Percentiles rank a stretch among this genome's conserved stretches.
Evolutionary conservation across 1,284 basidiomycete species (phyloP).

Genomic region (Uromyces viciae-fabae): DNA sequence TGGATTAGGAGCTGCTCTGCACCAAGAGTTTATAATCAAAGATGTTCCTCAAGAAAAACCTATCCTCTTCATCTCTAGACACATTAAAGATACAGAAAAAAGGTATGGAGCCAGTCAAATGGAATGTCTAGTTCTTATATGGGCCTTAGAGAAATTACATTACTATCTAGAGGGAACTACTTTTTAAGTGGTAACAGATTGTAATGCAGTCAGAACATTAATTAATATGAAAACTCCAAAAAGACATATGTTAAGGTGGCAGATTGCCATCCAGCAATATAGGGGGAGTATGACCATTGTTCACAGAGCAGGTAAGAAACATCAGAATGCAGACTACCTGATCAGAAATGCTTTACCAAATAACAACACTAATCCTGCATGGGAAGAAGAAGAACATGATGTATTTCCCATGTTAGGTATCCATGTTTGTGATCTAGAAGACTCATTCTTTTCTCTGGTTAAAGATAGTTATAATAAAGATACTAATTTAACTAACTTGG

Average conservation of each 20-base stretch:
- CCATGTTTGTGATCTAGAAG: background rate
- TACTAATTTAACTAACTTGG: background rate
- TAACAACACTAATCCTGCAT: background rate
- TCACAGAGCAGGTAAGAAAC: background rate
- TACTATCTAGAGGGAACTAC: background rate
- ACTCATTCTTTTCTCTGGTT: background rate
- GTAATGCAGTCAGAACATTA: background rate
- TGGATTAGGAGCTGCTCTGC: conserved; percentile 15
- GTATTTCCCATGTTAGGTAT: background rate
- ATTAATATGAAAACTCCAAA: conserved; percentile 2
- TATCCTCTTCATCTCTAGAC: background rate
- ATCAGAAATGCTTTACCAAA: background rate
- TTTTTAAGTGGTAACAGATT: background rate
- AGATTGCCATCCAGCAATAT: background rate
- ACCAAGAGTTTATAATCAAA: background rate
- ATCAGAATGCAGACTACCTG: background rate
- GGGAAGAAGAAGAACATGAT: background rate
- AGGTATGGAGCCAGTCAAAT: conserved; percentile 16
- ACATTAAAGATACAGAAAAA: background rate
- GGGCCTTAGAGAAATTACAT: conserved; percentile 7
- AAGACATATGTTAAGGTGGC: background rate
- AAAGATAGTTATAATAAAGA: background rate
- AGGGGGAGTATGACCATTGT: background rate
- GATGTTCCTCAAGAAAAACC: background rate
- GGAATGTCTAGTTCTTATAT: background rate